Percentiles rank a stretch among this genome's conserved stretches.
Evolutionary conservation across 2,329 filamentous ascomycete species (phyloP).

Genomic region (Curvularia spicifera): DNA sequence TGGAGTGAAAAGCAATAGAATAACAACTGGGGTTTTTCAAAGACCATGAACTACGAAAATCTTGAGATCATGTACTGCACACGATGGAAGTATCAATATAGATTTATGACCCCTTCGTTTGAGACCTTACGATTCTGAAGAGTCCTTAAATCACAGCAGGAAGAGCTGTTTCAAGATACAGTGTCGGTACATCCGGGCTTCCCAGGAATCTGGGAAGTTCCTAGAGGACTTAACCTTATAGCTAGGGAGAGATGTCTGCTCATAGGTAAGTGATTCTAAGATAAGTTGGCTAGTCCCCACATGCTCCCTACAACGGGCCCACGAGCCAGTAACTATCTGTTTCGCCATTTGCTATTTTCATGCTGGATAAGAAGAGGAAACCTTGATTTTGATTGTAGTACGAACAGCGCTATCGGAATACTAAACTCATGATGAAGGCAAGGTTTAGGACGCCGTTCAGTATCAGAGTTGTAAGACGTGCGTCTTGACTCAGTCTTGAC

Average conservation of each 20-base stretch:
- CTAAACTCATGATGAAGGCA: neutral
- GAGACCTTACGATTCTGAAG: neutral
- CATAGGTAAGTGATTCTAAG: neutral
- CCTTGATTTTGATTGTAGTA: slow-evolving; percentile 12
- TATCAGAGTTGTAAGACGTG: slow-evolving; percentile 15
- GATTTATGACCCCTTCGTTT: neutral
- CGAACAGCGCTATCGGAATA: slow-evolving; percentile 2
- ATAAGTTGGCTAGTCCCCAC: slow-evolving; percentile 6
- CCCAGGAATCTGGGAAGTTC: neutral
- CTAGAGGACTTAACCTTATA: neutral
- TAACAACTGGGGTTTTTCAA: neutral
- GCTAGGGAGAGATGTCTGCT: neutral
- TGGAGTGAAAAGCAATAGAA: neutral
- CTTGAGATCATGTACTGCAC: neutral
- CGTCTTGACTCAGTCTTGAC: slow-evolving; percentile 16
- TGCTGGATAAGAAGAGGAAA: neutral
- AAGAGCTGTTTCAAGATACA: slow-evolving; percentile 4
- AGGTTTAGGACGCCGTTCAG: neutral
- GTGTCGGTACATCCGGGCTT: neutral
- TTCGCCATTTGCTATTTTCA: slow-evolving; percentile 27
- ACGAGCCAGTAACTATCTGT: slow-evolving; percentile 15
- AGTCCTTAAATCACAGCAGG: neutral
- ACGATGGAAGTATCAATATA: neutral
- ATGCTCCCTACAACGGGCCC: slow-evolving; percentile 14
- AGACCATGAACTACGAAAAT: neutral